These are phyloP conservation scores for Caloboletus inedulis DNA, from an alignment of 1,284 basidiomycete species.

Conservation along the genomic window DNA sequence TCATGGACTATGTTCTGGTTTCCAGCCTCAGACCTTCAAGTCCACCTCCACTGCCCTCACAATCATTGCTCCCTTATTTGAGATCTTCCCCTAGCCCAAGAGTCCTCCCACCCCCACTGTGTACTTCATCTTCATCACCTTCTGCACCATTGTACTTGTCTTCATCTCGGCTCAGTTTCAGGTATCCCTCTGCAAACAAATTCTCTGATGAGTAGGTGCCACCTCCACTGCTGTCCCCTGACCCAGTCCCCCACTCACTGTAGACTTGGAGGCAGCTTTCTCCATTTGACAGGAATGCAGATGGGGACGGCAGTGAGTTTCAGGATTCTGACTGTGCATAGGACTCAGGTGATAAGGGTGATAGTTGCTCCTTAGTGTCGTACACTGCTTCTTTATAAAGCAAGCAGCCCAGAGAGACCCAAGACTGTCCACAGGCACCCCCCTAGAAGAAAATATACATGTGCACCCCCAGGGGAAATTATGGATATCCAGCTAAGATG, in stretches of 20 bases:
- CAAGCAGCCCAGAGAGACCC: neutral
- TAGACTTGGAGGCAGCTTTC: too few relatives aligned
- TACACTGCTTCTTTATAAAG: neutral
- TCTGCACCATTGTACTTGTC: neutral
- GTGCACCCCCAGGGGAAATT: too few relatives aligned
- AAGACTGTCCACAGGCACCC: too few relatives aligned
- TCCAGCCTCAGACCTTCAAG: too few relatives aligned
- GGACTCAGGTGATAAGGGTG: neutral
- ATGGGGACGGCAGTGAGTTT: neutral
- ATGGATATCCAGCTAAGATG: too few relatives aligned
- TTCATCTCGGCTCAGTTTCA: neutral
- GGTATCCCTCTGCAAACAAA: neutral
- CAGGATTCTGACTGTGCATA: neutral
- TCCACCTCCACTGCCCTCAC: too few relatives aligned
- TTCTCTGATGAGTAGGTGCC: neutral
- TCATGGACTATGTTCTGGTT: neutral
- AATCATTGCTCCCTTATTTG: too few relatives aligned
- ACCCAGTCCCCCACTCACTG: too few relatives aligned
- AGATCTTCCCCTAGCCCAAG: too few relatives aligned
- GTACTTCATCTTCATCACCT: neutral
- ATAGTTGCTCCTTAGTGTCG: too few relatives aligned
- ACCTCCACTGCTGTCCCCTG: neutral
- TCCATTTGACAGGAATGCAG: neutral
- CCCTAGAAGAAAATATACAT: too few relatives aligned
- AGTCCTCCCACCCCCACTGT: neutral